Evolutionary conservation across 208 protist genomes (phyloP).

Genomic region (Leishmania lainsoni): DNA sequence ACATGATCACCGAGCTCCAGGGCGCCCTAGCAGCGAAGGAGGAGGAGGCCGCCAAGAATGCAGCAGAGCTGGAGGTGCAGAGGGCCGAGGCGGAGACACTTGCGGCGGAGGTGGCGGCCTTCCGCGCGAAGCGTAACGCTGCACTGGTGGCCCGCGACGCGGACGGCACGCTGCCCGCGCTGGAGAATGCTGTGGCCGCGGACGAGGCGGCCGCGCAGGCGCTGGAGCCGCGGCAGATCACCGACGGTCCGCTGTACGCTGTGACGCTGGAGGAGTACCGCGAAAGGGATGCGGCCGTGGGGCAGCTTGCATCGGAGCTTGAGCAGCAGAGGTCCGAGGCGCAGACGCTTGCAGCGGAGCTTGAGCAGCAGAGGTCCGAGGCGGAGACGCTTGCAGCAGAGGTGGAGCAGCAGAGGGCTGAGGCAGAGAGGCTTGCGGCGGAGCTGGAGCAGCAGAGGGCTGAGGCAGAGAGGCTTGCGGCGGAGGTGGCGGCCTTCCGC

Average conservation of each 20-base stretch:
- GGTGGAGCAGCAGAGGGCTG: slow-evolving; percentile 13
- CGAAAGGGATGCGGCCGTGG: too few species aligned
- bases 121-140: slow-evolving; percentile 29
- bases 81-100: not conserved
- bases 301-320: too few species aligned
- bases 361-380: slow-evolving; percentile 17
- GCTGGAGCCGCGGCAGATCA: slow-evolving; percentile 22
- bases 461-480: slow-evolving; percentile 3
- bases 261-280: too few species aligned
- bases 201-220: not conserved
- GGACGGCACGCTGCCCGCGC: slow-evolving; percentile 36
- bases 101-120: slow-evolving; percentile 1
- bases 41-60: slow-evolving; percentile 5
- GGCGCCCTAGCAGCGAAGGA: slow-evolving; percentile 8
- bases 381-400: slow-evolving; percentile 20
- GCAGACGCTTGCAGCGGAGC: slow-evolving; percentile 7
- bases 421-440: not conserved
- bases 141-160: slow-evolving; percentile 30
- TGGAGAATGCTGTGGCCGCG: too few species aligned
- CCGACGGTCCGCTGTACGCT: slow-evolving; percentile 20
- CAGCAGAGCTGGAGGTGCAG: slow-evolving; percentile 1
- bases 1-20: not conserved
- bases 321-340: not conserved
- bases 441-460: not conserved
- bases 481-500: slow-evolving; percentile 12